A percentile compares a stretch with the other conserved stretches of the same genome.
Evolutionary conservation across 2,329 filamentous ascomycete species (phyloP).

Genomic region (Oidium heveae): DNA sequence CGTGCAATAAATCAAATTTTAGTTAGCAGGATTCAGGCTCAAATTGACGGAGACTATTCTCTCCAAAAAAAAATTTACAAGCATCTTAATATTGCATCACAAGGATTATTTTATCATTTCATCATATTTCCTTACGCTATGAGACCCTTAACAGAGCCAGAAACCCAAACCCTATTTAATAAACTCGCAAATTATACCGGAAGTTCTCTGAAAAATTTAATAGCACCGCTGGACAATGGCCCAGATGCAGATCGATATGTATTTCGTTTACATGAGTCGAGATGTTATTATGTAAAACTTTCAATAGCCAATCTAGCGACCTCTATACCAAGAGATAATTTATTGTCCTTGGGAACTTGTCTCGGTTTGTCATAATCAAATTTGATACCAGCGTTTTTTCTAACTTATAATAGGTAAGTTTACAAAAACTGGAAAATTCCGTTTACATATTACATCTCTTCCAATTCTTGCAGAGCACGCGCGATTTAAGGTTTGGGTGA

Average conservation of each 20-base stretch:
- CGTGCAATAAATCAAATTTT: too few species aligned
- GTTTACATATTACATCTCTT: conserved; percentile 70
- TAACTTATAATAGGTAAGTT: conserved; percentile 44
- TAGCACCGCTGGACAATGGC: conserved; percentile 43
- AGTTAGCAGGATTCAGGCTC: too few species aligned
- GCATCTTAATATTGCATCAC: too few species aligned
- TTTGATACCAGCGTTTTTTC: background rate
- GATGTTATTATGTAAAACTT: conserved; percentile 80
- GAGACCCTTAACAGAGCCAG: conserved; percentile 57
- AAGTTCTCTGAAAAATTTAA: conserved; percentile 61
- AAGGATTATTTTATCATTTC: background rate
- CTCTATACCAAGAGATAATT: conserved; percentile 53
- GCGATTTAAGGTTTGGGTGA: conserved; percentile 92
- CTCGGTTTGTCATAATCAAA: conserved; percentile 23
- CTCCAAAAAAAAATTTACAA: too few species aligned
- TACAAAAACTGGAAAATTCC: conserved; percentile 89
- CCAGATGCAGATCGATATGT: conserved; percentile 54
- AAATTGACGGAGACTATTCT: too few species aligned
- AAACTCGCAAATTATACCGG: conserved; percentile 92
- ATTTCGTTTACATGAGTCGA: conserved; percentile 54
- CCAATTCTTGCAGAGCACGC: conserved; percentile 77
- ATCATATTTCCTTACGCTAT: conserved; percentile 20
- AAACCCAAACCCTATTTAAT: conserved; percentile 62
- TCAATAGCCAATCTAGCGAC: conserved; percentile 80
- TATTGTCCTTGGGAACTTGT: conserved; percentile 74